Base-by-base conservation (phyloP, 768 basidiomycete species). In the Leccinum arenicola region DNA sequence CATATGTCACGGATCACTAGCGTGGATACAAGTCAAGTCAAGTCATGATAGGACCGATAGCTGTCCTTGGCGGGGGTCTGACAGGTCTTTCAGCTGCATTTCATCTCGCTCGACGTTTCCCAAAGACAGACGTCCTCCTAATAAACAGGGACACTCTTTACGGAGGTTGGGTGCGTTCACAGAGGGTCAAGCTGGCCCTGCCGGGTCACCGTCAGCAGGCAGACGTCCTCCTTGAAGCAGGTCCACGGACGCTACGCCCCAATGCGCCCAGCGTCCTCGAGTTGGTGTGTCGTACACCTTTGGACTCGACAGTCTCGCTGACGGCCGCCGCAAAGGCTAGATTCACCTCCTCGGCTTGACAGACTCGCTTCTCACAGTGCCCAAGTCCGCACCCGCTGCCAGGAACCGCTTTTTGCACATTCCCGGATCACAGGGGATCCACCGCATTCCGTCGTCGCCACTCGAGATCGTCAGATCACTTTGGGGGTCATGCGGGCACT, bases 121-220 rank as follows among this genome's bases (percentile, higher is more conserved):
- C 89, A 0, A 63, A 70, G 10, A 64, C 82, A 1, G 76, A 73
- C 9, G 83, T 97, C 58, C 82, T 85, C 1, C 67, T 98, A 12
- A 62, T 95, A 27, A 95, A 98, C 65, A 83, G 78, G 61, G 74
- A 83, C 8, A 52, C 73, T 1, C 77, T 84, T 2, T 71, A 89
- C 5, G 96, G 96, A 12, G 96, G 96, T n/a, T 98, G 95, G 95
- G 82, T 93, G 1, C 78, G 75, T 54, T 89, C 82, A 52, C 80
- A 85, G 57, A 79, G 80, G 17, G 77, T 87, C 21, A 63, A 74
- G 8, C 63, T 90, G 9, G 67, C 73, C 5, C 54, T 63, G 47
- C 63, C 70, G 31, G 45, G 50, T 8, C 70, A 59, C 4, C 17
- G 8, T 43, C 63, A 70, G 43, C 70, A 69, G 7, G 76, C 74